Percentiles rank a stretch among this genome's conserved stretches.
phyloP scores from a whole-genome alignment of 1,284 basidiomycete species.

The Ustilago hordei region DNA sequence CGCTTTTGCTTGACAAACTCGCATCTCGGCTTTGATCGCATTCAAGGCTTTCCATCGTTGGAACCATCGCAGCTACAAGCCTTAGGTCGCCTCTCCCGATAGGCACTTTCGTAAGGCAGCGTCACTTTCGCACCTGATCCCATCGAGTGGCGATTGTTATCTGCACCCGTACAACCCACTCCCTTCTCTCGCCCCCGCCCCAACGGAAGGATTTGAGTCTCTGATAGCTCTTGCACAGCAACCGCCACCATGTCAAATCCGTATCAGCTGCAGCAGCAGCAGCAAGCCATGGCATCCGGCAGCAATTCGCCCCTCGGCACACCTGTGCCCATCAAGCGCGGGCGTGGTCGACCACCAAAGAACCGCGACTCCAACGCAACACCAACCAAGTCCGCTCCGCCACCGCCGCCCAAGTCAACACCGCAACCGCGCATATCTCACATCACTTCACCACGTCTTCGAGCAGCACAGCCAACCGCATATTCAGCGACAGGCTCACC shows the following conservation, averaged over 20 bases:
- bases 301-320: conserved; percentile 47
- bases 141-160: too few species aligned
- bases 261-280: conserved; percentile 45
- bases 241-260: conserved; percentile 38
- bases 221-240: too few species aligned
- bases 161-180: too few species aligned
- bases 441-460: conserved; percentile 41
- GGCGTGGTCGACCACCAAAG: conserved; percentile 52
- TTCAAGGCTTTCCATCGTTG: not conserved
- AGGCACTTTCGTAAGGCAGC: too few species aligned
- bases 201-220: too few species aligned
- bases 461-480: conserved; percentile 20
- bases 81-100: not conserved
- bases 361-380: conserved; percentile 45
- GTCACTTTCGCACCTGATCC: too few species aligned
- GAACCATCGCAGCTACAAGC: not conserved
- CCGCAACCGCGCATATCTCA: conserved; percentile 49
- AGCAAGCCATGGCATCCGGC: conserved; percentile 45
- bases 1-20: not conserved
- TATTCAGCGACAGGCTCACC: conserved; percentile 36
- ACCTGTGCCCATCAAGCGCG: conserved; percentile 41
- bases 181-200: too few species aligned
- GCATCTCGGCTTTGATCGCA: not conserved
- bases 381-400: conserved; percentile 16
- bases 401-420: conserved; percentile 33